Base-by-base conservation (phyloP, 495 filamentous ascomycete genomes). In the Aspergillus cristatus region DNA sequence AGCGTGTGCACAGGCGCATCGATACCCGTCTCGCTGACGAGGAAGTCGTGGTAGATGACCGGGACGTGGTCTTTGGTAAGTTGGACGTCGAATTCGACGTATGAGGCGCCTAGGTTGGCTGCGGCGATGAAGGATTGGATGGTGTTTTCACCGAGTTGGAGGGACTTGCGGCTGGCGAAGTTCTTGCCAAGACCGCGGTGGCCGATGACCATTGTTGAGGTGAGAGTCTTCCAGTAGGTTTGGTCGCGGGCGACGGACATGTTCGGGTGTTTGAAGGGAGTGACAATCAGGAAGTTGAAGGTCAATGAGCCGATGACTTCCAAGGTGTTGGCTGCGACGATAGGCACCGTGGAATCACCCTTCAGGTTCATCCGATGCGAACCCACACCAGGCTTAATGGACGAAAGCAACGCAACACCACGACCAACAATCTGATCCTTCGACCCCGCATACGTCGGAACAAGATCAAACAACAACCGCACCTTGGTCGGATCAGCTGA, bases 41-140 rank as follows among this genome's bases (percentile, higher is more conserved):
- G 70, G 50, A 99, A 99, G 59, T 99, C 93, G 57, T 99, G 93
- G 57, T 99, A 99, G 48, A 99, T 94, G 49, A 99, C 89, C 13
- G 93, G 93, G 6, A 99, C 87, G 58, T 91, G 89, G 54, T 99
- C 93, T 52, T 99, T 99, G 13, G 93, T 99, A 33, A 99, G 70
- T 54, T 99, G 93, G 2, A 99, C 91, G 53, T 98, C 91, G 51
- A 82, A 86, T 58, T 96, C 89, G 38, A 96, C 87, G 53, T 94
- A 93, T 13, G 81, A 78, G 1, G 89, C 89, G 3, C 91, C 93
- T 17, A 97, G 65, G 42, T 94, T 96, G 2, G 90, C 88, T 0
- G 93, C 93, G 3, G 90, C 82, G 51, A 97, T 94, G 62, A 99
- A 96, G 0, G 93, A 97, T 55, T 79, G 79, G 7, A 94, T 62